These are phyloP conservation scores for Metschnikowia amazonensis DNA, from an alignment of 805 yeast species.

Conservation along the genomic window DNA sequence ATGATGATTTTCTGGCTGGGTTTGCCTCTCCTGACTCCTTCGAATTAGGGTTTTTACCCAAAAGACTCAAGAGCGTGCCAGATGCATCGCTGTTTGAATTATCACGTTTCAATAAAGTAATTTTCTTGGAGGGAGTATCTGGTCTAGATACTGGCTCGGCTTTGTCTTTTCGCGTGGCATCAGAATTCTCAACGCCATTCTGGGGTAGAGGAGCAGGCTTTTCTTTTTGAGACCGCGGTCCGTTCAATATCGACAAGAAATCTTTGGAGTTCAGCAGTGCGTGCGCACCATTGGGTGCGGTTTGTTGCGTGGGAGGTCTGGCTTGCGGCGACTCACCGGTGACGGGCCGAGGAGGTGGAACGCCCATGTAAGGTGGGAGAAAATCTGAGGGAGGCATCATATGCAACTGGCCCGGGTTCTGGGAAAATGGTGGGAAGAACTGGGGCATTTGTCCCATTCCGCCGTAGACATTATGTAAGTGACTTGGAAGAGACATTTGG, in stretches of 20 bases:
- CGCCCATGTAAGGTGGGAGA: conserved; percentile 10
- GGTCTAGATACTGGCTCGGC: background rate
- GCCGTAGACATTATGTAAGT: conserved; percentile 24
- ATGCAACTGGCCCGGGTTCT: conserved; percentile 9
- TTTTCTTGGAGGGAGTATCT: conserved; percentile 14
- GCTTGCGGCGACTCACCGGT: background rate
- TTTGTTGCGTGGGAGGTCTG: background rate
- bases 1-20: background rate
- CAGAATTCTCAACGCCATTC: background rate
- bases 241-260: conserved; percentile 10
- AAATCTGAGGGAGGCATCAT: conserved; percentile 16
- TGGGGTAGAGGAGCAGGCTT: background rate
- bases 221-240: background rate
- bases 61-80: conserved; percentile 15
- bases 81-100: conserved; percentile 12
- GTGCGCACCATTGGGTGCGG: background rate
- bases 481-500: conserved; percentile 32
- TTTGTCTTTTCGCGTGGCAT: background rate
- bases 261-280: conserved; percentile 6
- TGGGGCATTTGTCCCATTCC: conserved; percentile 17
- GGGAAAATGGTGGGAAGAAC: conserved; percentile 12
- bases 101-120: conserved; percentile 17
- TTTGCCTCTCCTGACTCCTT: conserved; percentile 6
- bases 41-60: conserved; percentile 13
- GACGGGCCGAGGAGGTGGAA: background rate